phyloP scores from a whole-genome alignment of 2,329 filamentous ascomycete species.

The Diplodia seriata region DNA sequence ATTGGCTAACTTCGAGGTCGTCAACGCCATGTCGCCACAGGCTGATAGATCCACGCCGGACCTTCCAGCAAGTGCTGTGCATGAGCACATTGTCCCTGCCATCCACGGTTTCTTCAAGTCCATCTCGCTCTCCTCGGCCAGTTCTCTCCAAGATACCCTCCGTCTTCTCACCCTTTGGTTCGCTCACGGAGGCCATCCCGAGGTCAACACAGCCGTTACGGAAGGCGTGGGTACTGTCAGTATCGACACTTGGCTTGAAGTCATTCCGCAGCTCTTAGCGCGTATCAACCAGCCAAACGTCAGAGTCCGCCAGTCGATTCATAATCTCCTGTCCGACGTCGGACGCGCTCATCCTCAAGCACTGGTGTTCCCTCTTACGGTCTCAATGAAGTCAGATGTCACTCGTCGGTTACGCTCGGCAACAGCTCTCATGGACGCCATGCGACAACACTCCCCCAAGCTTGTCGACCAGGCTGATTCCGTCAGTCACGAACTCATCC shows the following conservation, averaged over 20 bases:
- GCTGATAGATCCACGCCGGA: constrained; percentile 65
- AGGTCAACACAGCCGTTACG: constrained; percentile 86
- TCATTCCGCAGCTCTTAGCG: constrained; percentile 96
- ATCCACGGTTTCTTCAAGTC: constrained; percentile 97
- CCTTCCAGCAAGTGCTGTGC: constrained; percentile 71
- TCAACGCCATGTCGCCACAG: constrained; percentile 77
- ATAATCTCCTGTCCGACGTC: constrained; percentile 89
- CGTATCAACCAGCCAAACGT: constrained; percentile 95
- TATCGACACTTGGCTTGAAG: constrained; percentile 97
- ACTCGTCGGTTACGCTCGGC: constrained; percentile 86
- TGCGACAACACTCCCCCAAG: constrained; percentile 91
- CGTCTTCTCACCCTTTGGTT: constrained; percentile 96
- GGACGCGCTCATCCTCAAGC: constrained; percentile 95
- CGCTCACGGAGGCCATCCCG: constrained; percentile 83
- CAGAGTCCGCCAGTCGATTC: constrained; percentile 86
- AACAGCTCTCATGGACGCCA: constrained; percentile 94
- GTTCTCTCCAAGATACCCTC: constrained; percentile 93
- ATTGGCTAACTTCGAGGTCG: constrained; percentile 96
- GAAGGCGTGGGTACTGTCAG: constrained; percentile 92
- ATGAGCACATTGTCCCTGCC: constrained; percentile 91
- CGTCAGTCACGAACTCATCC: constrained; percentile 94
- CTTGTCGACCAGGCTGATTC: constrained; percentile 94
- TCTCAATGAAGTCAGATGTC: constrained; percentile 96
- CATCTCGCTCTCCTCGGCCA: constrained; percentile 87
- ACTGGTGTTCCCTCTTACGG: constrained; percentile 93